Evolutionary conservation across 2,329 filamentous ascomycete genomes (phyloP), one percentile per base, ranked within the genome.

Genomic region (Tolypocladium inflatum): DNA sequence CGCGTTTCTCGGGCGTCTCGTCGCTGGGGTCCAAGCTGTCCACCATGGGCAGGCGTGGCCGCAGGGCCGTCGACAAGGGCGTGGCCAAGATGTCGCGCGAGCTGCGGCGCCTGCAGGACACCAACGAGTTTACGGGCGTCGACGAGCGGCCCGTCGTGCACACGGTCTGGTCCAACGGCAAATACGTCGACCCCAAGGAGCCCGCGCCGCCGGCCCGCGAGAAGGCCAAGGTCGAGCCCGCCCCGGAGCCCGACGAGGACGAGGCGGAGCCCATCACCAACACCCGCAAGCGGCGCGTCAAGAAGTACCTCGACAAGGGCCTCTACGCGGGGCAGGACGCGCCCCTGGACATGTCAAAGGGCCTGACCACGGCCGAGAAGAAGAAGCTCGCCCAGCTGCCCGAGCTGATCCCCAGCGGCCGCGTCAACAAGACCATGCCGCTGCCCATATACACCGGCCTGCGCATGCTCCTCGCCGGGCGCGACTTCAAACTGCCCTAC

Each of bases 401-500:
- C 2, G 80, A 80, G 66, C 72, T 81, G 50, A 65, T 69, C 63
- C 75, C 71, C 65, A 80, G 67, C 50, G 73, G 69, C 50, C 78
- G 76, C 57, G 74, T 78, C 52, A 87, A 85, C 70, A 80, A 73
- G 58, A 71, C 80, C 15, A 77, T 96, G 63, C 91, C 90, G 3
- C 69, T 88, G 62, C 91, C 91, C 39, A 90, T 95, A 74, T 96
- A 89, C 70, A 83, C 83, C 58, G 90, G 90, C 2, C 76, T 90
- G 60, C 83, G 87, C 55, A 76, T 87, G 57, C 73, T 97, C 59
- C 81, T 91, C 57, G 78, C 82, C 60, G 88, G 88, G 17, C 81
- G 89, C 55, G 86, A 95, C 70, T 97, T 96, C 74, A 91, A 91
- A 72, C 77, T 99, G 37, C 94, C 94, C 0, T 97, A 85, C 67